Conservation (phyloP, 78 protist species). For the Anaeramoeba ignava region DNA sequence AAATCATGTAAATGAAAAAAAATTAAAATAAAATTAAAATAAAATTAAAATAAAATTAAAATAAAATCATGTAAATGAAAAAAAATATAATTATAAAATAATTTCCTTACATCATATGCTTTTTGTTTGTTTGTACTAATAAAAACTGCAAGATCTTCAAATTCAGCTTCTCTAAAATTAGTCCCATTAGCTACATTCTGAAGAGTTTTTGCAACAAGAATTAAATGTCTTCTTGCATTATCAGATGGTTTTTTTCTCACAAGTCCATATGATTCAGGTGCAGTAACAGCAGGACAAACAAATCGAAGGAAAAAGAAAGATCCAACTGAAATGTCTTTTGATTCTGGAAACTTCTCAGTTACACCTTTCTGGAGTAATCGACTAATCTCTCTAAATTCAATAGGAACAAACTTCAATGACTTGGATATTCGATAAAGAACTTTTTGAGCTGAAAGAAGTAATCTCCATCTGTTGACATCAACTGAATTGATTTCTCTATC, state of each 20-base stretch:
- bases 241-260: neutral
- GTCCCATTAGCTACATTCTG: neutral
- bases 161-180: neutral
- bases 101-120: too few species aligned
- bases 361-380: neutral
- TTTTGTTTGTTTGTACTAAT: neutral
- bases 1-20: too few species aligned
- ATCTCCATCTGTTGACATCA: neutral
- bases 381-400: neutral
- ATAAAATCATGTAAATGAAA: too few species aligned
- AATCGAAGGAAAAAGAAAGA: neutral
- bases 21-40: too few species aligned
- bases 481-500: neutral
- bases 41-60: too few species aligned
- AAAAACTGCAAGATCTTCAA: neutral
- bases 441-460: neutral
- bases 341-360: neutral
- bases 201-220: neutral
- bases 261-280: neutral
- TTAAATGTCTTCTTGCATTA: neutral
- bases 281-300: neutral
- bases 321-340: neutral
- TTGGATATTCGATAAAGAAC: neutral
- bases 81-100: too few species aligned
- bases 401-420: neutral